phyloP scores from a whole-genome alignment of 352 stramenopile species.

The Phytophthora brassicae region DNA sequence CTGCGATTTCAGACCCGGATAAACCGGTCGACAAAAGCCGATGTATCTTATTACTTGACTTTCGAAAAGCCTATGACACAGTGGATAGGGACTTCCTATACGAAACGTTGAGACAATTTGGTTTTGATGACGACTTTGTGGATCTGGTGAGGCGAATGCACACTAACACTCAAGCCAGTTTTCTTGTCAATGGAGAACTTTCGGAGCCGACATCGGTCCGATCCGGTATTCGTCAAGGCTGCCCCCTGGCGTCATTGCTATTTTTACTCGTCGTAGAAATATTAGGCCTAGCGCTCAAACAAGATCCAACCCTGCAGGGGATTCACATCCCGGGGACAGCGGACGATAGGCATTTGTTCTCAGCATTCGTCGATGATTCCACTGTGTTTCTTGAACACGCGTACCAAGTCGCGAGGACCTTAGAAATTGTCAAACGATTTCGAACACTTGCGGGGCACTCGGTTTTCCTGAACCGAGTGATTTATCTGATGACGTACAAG shows the following conservation, averaged over 20 bases:
- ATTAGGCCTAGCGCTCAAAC: neutral
- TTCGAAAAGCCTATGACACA: slow-evolving; percentile 9
- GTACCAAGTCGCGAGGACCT: too few relatives aligned
- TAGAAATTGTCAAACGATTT: too few relatives aligned
- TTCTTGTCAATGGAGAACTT: neutral
- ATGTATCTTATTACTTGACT: slow-evolving; percentile 8
- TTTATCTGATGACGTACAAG: too few relatives aligned
- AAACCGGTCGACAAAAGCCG: neutral
- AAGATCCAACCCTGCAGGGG: neutral
- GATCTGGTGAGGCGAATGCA: neutral
- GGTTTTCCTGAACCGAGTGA: too few relatives aligned
- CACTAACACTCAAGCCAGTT: neutral
- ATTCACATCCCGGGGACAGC: neutral
- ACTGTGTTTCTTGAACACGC: neutral
- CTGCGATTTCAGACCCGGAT: neutral
- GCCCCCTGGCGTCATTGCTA: neutral
- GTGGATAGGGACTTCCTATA: neutral
- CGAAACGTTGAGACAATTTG: neutral
- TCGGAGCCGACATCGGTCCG: neutral
- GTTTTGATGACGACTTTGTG: neutral
- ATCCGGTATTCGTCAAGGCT: neutral
- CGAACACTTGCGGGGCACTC: too few relatives aligned
- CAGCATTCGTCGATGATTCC: neutral
- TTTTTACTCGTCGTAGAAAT: neutral
- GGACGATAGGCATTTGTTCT: neutral